phyloP scores from a whole-genome alignment of 2,329 filamentous ascomycete genomes.

The Colletotrichum musae region DNA sequence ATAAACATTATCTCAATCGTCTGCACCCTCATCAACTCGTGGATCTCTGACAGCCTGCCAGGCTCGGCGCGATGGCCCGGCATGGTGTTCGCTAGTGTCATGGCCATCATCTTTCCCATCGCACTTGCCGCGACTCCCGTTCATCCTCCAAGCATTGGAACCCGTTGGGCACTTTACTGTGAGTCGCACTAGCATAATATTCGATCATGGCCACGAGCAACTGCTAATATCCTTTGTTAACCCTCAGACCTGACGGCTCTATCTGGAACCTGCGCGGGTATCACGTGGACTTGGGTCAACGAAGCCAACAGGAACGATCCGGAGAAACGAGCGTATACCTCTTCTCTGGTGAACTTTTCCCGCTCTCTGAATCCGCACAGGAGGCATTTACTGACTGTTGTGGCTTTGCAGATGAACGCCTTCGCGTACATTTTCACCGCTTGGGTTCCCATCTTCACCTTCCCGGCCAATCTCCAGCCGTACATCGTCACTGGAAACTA shows the following conservation, averaged over 20 bases:
- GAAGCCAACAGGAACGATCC: slow-evolving; percentile 46
- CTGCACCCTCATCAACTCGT: slow-evolving; percentile 44
- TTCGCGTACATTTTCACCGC: slow-evolving; percentile 49
- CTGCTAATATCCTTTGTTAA: background rate
- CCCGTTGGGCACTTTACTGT: slow-evolving; percentile 46
- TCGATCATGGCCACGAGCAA: background rate
- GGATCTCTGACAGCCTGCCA: slow-evolving; percentile 47
- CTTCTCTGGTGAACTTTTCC: slow-evolving; percentile 43
- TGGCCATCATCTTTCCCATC: slow-evolving; percentile 46
- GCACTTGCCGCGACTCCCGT: slow-evolving; percentile 46
- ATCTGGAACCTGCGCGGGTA: slow-evolving; percentile 42
- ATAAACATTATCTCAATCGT: slow-evolving; percentile 46
- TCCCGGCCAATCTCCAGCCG: slow-evolving; percentile 47
- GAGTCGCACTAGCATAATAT: slow-evolving; percentile 1
- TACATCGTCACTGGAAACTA: slow-evolving; percentile 49
- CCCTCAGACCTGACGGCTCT: slow-evolving; percentile 44
- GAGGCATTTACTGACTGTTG: background rate
- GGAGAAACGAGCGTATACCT: slow-evolving; percentile 47
- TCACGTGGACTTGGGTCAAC: slow-evolving; percentile 48
- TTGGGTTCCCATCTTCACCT: slow-evolving; percentile 49
- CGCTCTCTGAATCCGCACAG: background rate
- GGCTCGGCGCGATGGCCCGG: slow-evolving; percentile 46
- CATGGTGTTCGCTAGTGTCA: slow-evolving; percentile 45
- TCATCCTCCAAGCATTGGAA: slow-evolving; percentile 42
- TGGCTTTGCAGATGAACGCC: slow-evolving; percentile 46